Base-by-base conservation (phyloP, 352 stramenopile species). In the Phytopythium mirpurense region DNA sequence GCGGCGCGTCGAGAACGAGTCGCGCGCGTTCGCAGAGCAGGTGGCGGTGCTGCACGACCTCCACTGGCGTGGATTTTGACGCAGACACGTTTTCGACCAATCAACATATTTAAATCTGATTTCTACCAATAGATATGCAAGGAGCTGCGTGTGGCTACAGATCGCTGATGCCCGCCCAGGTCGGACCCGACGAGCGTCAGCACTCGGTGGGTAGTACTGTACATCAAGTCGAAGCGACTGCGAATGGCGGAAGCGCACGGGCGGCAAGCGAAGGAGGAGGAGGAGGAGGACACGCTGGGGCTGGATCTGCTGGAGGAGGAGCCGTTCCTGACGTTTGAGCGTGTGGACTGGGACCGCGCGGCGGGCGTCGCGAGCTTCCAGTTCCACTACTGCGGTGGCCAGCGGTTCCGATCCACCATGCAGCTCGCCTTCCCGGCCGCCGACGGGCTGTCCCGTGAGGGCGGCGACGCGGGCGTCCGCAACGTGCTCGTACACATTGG, bases 11-110 rank as follows among this genome's bases (percentile, higher is more conserved):
- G 52, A 60, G 15, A 40, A 66, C 14, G 78, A 90, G 45, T 87
- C 75, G 41, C 60, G 56, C 26, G 45, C 63, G 26, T 57, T 88
- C 34, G 41, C 37, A 4, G 26, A 71, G 26, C 70, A 79, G 19
- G 37, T 67, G 5, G 65, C 83, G 29, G 54, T 82, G n/a, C 40
- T 78, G 29, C 57, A 67, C 26, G 56, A 74, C 35, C 67, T 79
- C 11, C 54, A 70, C 24, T 70, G 57, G 51, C 60, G 65, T 44
- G 64, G 70, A 3, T 38, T 14, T 21, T 21, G 18, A 32, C 63
- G 18, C 21, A 5, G 6, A 46, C 70, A 35, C 57, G 49, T 5
- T 41, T 48, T 48, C 23, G 14, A 48, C 32, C 43, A 70, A 62
- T 54, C 52, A 53, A 15, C 57, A 51, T 62, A 62, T 40, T 54